Evolutionary conservation across 2,329 filamentous ascomycete genomes (phyloP).

Genomic region (Sporothrix humicola): DNA sequence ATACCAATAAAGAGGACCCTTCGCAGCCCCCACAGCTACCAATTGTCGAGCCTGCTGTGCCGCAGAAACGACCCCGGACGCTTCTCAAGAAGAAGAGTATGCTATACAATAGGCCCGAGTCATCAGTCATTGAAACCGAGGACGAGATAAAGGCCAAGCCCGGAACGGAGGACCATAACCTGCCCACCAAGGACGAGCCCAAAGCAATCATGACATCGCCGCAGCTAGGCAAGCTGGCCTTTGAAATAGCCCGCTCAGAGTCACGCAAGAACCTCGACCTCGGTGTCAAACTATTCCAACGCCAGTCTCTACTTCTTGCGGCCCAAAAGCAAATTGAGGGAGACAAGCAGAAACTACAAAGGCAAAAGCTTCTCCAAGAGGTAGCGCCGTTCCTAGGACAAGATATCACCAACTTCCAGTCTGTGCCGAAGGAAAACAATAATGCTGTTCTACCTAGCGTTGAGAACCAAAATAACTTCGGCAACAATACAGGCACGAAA

Average conservation of each 20-base stretch:
- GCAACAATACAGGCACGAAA: neutral
- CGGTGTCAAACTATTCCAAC: slow-evolving; percentile 36
- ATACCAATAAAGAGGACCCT: neutral
- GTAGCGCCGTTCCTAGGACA: neutral
- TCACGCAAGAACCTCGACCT: slow-evolving; percentile 36
- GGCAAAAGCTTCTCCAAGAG: neutral
- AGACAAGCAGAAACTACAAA: neutral
- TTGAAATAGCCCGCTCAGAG: slow-evolving; percentile 36
- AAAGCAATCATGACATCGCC: slow-evolving; percentile 26
- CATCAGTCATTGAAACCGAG: neutral
- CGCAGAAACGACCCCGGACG: neutral
- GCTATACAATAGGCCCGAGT: slow-evolving; percentile 4
- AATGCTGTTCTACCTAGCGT: neutral
- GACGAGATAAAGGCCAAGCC: neutral
- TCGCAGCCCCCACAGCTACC: neutral
- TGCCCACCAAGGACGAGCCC: neutral
- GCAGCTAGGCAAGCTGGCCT: slow-evolving; percentile 35
- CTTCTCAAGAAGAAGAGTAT: slow-evolving; percentile 28
- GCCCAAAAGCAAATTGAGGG: slow-evolving; percentile 35
- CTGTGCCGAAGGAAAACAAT: neutral
- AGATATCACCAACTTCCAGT: neutral
- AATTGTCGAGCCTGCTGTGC: neutral
- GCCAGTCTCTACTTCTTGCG: slow-evolving; percentile 37
- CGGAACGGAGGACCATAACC: neutral
- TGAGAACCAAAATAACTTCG: slow-evolving; percentile 6